Conservation (phyloP, 768 basidiomycete genomes). For the Kwoniella mangroviensis region DNA sequence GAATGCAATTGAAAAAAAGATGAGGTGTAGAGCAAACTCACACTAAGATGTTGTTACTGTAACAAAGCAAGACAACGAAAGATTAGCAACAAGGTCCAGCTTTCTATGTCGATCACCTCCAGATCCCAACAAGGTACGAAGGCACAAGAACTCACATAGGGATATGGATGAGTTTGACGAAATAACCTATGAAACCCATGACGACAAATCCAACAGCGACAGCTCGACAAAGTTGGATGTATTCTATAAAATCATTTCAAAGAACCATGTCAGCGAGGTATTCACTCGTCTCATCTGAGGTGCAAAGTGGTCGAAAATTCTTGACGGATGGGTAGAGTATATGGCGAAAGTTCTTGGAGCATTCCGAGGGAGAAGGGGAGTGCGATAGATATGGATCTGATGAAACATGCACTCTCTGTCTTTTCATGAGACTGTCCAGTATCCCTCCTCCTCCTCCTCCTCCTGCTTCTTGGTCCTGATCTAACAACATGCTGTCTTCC, state of each 20-base stretch:
- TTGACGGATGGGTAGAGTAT: no score
- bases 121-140: no score
- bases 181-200: constrained; percentile 99
- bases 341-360: no score
- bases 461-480: no score
- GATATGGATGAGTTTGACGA: constrained; percentile 97
- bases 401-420: background rate
- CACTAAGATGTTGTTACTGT: constrained; percentile 96
- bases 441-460: no score
- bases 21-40: constrained; percentile 63
- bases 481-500: no score
- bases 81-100: background rate
- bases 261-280: background rate
- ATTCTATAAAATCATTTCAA: constrained; percentile 69
- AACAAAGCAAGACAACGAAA: background rate
- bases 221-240: constrained; percentile 89
- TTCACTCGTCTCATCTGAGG: background rate
- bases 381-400: background rate
- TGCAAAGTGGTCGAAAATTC: no score
- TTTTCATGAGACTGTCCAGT: no score
- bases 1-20: no score
- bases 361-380: background rate
- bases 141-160: constrained; percentile 75
- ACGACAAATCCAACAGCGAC: constrained; percentile 97
- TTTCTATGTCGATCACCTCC: no score